Base-by-base conservation (phyloP, 176 grass and related monocot species). In the Canna indica region DNA sequence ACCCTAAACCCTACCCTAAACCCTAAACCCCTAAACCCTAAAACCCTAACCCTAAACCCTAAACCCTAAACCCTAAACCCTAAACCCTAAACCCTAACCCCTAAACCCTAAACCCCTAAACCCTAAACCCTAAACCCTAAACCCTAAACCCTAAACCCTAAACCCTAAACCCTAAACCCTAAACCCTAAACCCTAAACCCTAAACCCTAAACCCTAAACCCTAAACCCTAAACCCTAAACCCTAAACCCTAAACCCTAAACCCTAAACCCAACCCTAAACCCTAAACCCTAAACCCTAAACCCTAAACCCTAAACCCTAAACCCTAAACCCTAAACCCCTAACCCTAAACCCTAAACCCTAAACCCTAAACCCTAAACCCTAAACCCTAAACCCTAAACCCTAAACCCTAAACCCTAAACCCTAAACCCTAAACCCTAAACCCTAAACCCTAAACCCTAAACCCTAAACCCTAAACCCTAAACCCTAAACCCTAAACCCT, bases 101-200 rank as follows among this genome's bases (percentile, higher is more conserved):
- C 26, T 25, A 57, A 57, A 7, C 53, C 8, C 31, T 67, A 76
- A n/a, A n/a, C n/a, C 56, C 74, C 74, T 48, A 66, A 76, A 76
- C 56, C 74, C 74, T 48, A 66, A 76, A 76, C 35, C 74, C 74
- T 33, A 47, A 76, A 76, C 31, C 74, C 74, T n/a, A 48, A 76
- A 76, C 34, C 31, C 63, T 66, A 66, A 69, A 69, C 66, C 66
- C 63, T 36, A 66, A 66, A 34, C 63, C 63, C 35, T 36, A 66
- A 66, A 34, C 63, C 63, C 35, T 36, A 66, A 66, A 7, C 54
- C 54, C 14, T 15, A 59, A 59, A 7, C 24, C 54, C 14, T 15
- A 59, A 58, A 20, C 54, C 63, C n/a, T 20, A 66, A 66, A 7
- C 63, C 63, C 22, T 20, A 66, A 65, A 7, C 63, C 63, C 22